Evolutionary conservation across 2,329 filamentous ascomycete species (phyloP).

Genomic region (Curvularia verruculosa): DNA sequence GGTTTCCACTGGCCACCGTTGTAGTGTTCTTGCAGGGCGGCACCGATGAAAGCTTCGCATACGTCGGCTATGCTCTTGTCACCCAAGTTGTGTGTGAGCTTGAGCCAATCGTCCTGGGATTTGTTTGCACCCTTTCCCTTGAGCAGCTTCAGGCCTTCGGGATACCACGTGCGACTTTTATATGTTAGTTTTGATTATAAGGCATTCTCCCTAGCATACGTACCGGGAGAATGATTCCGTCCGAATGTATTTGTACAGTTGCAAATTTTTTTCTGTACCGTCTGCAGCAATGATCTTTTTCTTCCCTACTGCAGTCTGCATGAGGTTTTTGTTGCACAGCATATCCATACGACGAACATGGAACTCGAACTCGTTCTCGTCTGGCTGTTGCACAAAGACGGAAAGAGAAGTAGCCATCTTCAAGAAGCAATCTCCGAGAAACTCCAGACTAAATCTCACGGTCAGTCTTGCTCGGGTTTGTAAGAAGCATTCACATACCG

Average conservation of each 20-base stretch:
- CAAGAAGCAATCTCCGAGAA: slow-evolving; percentile 89
- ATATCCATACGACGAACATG: slow-evolving; percentile 91
- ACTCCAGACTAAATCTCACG: slow-evolving; percentile 66
- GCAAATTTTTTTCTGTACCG: slow-evolving; percentile 48
- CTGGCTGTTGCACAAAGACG: slow-evolving; percentile 76
- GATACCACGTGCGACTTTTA: slow-evolving; percentile 80
- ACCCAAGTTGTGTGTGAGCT: slow-evolving; percentile 67
- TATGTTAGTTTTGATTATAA: slow-evolving; percentile 22
- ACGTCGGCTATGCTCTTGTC: slow-evolving; percentile 95
- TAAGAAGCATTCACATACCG: slow-evolving; percentile 49
- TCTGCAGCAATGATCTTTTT: slow-evolving; percentile 47
- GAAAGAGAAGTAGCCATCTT: slow-evolving; percentile 96
- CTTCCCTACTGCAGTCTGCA: slow-evolving; percentile 68
- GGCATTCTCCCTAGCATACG: slow-evolving; percentile 17
- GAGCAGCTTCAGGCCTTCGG: slow-evolving; percentile 73
- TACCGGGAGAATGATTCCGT: slow-evolving; percentile 79
- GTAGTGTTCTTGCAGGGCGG: slow-evolving; percentile 68
- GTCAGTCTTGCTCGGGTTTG: neutral
- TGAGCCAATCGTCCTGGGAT: slow-evolving; percentile 54
- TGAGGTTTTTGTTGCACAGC: slow-evolving; percentile 89
- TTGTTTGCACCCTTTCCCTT: slow-evolving; percentile 70
- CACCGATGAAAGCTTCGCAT: slow-evolving; percentile 91
- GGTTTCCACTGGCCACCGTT: slow-evolving; percentile 49
- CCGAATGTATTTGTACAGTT: slow-evolving; percentile 77
- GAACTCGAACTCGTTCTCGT: slow-evolving; percentile 82